These are phyloP conservation scores for Rheum nobile DNA, from an alignment of 148 eudicot genomes.

Conservation along the genomic window DNA sequence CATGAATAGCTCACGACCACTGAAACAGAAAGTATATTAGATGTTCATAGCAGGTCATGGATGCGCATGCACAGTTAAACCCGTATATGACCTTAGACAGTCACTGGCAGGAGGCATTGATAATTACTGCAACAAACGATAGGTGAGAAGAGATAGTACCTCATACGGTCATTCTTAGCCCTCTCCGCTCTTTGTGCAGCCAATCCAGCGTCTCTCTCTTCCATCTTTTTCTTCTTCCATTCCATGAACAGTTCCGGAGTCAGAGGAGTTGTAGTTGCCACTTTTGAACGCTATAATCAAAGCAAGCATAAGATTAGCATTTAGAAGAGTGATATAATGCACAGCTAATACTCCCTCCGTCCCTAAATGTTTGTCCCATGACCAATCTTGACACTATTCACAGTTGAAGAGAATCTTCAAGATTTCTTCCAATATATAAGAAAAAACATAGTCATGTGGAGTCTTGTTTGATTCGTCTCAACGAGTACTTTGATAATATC, in stretches of 20 bases:
- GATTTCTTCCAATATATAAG: too few relatives aligned
- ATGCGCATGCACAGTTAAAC: not conserved
- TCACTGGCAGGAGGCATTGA: not conserved
- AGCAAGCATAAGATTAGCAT: constrained; percentile 11
- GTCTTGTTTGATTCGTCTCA: too few relatives aligned
- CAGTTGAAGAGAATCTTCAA: too few relatives aligned
- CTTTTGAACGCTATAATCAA: constrained; percentile 51
- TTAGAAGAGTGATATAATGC: not conserved
- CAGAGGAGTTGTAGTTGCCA: constrained; percentile 59
- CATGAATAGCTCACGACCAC: constrained; percentile 83
- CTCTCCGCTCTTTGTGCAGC: constrained; percentile 70
- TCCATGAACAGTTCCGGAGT: constrained; percentile 52
- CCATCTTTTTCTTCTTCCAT: constrained; percentile 74
- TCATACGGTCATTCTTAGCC: constrained; percentile 88
- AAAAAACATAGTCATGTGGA: too few relatives aligned
- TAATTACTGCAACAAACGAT: not conserved
- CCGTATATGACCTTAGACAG: not conserved
- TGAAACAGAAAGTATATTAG: constrained; percentile 20
- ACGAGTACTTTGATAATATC: too few relatives aligned
- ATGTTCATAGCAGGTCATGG: not conserved
- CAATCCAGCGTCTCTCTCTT: constrained; percentile 50
- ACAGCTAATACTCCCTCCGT: too few relatives aligned
- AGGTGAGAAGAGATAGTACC: constrained; percentile 23
- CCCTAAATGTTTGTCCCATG: too few relatives aligned
- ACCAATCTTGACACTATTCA: too few relatives aligned